A percentile compares a stretch with the other conserved stretches of the same genome.
Conservation (phyloP, 805 yeast species). For the Ogataea trehaloabstinens region DNA sequence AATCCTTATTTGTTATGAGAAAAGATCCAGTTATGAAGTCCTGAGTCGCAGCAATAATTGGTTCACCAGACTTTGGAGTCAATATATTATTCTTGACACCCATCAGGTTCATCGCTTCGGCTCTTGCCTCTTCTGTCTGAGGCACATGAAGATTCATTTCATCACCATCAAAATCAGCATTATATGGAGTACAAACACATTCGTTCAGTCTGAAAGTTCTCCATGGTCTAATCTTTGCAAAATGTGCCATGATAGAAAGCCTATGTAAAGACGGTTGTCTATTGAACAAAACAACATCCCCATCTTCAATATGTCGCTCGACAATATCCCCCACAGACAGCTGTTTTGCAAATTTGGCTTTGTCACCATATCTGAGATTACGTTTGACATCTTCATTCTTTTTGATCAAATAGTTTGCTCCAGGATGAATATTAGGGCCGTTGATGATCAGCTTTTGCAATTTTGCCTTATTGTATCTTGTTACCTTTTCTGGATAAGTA, state of each 20-base stretch:
- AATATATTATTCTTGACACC: constrained; percentile 93
- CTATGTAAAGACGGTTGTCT: constrained; percentile 98
- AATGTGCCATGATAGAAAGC: constrained; percentile 89
- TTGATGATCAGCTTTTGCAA: constrained; percentile 69
- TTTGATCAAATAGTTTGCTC: constrained; percentile 89
- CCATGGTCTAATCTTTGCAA: constrained; percentile 96
- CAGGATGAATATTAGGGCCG: constrained; percentile 92
- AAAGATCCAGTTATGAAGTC: constrained; percentile 98
- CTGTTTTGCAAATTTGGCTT: constrained; percentile 69
- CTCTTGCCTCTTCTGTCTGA: constrained; percentile 97
- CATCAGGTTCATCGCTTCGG: constrained; percentile 98
- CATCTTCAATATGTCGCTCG: constrained; percentile 96
- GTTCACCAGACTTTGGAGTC: constrained; percentile 98
- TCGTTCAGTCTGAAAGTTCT: constrained; percentile 94
- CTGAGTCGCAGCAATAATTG: constrained; percentile 98
- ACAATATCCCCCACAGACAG: constrained; percentile 87
- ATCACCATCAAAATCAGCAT: constrained; percentile 99
- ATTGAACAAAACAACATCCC: constrained; percentile 92
- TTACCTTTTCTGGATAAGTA: constrained; percentile 94
- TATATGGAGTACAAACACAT: constrained; percentile 99
- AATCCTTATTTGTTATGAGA: constrained; percentile 87
- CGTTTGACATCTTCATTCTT: constrained; percentile 83
- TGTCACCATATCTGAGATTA: constrained; percentile 85
- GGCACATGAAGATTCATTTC: constrained; percentile 99
- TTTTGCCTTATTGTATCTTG: constrained; percentile 79